A percentile compares a stretch with the other conserved stretches of the same genome.
Conservation (phyloP, 192 early-diverging fungal species). For the Backusella westeae region DNA sequence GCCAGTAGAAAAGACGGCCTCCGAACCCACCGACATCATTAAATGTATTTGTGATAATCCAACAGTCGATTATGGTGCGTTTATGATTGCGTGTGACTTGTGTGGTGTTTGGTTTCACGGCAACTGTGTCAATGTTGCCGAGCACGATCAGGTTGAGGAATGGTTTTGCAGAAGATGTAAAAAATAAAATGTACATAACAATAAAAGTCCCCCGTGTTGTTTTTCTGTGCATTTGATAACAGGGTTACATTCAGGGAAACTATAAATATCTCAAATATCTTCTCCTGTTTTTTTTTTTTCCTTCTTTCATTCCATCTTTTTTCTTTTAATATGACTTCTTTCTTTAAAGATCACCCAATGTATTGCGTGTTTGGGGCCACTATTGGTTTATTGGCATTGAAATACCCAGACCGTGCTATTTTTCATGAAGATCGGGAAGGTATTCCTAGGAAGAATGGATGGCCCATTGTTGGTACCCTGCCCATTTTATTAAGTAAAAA, state of each 20-base stretch:
- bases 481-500: background rate
- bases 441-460: background rate
- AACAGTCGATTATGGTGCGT: conserved; percentile 55
- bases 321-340: background rate
- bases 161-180: conserved; percentile 17
- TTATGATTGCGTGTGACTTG: conserved; percentile 63
- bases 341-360: background rate
- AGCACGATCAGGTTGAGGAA: conserved; percentile 21
- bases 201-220: background rate
- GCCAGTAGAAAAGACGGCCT: conserved; percentile 12
- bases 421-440: conserved; percentile 9
- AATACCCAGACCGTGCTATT: conserved; percentile 24
- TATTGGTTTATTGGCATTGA: background rate
- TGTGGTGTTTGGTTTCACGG: conserved; percentile 68
- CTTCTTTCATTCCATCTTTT: background rate
- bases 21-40: conserved; percentile 37
- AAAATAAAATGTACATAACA: background rate
- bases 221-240: background rate
- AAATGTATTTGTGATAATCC: conserved; percentile 58
- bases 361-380: background rate
- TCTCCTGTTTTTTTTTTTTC: background rate
- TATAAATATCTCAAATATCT: background rate
- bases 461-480: conserved; percentile 20
- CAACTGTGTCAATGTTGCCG: conserved; percentile 46
- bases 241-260: too few species aligned